These are phyloP conservation scores for Diaporthe helianthi DNA, from an alignment of 2,329 filamentous ascomycete species.

Conservation along the genomic window DNA sequence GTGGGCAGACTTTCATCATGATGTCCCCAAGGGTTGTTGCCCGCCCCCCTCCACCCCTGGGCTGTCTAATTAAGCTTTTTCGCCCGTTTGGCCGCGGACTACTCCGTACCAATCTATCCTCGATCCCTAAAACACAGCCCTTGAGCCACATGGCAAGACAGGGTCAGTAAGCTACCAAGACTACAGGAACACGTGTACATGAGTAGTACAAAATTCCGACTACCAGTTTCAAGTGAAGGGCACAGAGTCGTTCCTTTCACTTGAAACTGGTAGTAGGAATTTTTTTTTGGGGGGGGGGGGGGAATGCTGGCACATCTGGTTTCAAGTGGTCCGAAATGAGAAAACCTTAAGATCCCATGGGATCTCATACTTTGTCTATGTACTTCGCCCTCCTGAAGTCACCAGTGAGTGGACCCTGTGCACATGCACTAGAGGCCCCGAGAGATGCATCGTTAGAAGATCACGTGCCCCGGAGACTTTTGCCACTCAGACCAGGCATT, in stretches of 20 bases:
- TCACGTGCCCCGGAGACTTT: no score
- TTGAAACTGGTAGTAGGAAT: no score
- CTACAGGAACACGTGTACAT: no score
- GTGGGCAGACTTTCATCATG: background rate
- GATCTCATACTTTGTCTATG: background rate
- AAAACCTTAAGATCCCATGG: background rate
- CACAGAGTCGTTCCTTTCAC: background rate
- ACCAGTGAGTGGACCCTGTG: no score
- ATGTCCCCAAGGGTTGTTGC: no score
- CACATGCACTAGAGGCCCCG: no score
- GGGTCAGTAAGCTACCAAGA: background rate
- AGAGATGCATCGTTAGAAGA: no score
- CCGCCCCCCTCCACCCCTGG: no score
- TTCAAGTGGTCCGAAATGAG: slow-evolving; percentile 6
- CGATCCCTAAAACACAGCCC: background rate
- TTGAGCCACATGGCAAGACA: background rate
- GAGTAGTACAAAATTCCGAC: background rate
- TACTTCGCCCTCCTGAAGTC: no score
- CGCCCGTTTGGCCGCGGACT: background rate
- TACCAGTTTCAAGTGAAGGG: background rate
- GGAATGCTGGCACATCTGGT: background rate
- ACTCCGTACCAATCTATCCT: no score
- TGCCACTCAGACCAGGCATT: background rate
- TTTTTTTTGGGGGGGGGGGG: no score
- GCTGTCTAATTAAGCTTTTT: slow-evolving; percentile 14